phyloP scores from a whole-genome alignment of 306 rosid species.

The Arachis hypogaea region DNA sequence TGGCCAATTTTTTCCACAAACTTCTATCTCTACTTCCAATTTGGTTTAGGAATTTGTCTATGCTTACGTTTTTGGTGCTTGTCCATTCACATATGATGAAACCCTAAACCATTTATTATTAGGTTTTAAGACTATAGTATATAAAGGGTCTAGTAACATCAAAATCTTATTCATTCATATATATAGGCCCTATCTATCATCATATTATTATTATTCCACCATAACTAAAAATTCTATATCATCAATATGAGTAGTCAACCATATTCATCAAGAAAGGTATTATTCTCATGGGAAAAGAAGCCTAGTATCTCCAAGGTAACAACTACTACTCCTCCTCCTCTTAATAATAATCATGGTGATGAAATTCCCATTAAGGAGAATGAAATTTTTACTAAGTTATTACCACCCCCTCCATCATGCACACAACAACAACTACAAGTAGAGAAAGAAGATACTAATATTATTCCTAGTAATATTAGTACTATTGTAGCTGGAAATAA shows the following conservation, averaged over 20 bases:
- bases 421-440: background rate
- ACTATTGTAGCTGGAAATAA: too few species aligned
- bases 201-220: background rate
- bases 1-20: constrained; percentile 25
- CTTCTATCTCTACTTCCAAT: constrained; percentile 18
- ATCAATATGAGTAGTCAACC: constrained; percentile 39
- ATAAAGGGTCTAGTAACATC: constrained; percentile 34
- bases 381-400: constrained; percentile 44
- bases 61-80: constrained; percentile 40
- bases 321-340: background rate
- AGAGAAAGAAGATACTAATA: constrained; percentile 6
- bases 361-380: constrained; percentile 34
- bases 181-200: background rate
- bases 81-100: constrained; percentile 15
- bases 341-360: background rate
- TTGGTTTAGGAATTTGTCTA: constrained; percentile 15
- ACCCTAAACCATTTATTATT: too few species aligned
- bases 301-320: constrained; percentile 61
- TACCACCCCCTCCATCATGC: constrained; percentile 57
- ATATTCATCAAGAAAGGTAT: constrained; percentile 44
- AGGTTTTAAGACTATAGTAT: background rate
- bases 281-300: constrained; percentile 84
- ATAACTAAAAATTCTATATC: background rate
- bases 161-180: constrained; percentile 2
- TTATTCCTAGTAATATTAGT: background rate